Evolutionary conservation across 495 filamentous ascomycete species (phyloP).

Genomic region (Alectoria sarmentosa): DNA sequence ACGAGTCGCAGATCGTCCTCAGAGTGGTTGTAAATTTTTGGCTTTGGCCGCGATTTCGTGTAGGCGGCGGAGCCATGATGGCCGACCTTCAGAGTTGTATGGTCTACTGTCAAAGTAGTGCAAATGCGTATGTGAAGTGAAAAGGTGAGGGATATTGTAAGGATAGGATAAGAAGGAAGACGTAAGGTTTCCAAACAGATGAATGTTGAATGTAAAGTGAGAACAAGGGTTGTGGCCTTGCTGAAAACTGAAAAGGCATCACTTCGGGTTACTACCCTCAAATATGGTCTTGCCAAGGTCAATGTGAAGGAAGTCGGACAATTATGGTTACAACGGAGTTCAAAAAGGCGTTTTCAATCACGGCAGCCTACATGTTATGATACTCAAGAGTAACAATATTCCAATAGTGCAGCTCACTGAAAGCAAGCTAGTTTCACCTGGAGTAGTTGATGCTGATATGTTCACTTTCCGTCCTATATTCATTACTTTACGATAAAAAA

Average conservation of each 20-base stretch:
- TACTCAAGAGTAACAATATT: too few species aligned
- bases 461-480: too few species aligned
- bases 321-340: not conserved
- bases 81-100: not conserved
- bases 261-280: not conserved
- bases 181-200: not conserved
- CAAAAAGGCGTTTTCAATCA: not conserved
- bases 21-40: slow-evolving; percentile 21
- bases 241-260: not conserved
- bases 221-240: not conserved
- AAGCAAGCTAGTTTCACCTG: too few species aligned
- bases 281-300: not conserved
- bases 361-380: not conserved
- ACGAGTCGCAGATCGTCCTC: slow-evolving; percentile 22
- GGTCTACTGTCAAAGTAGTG: not conserved
- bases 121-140: not conserved
- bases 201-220: not conserved
- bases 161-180: not conserved
- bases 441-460: too few species aligned
- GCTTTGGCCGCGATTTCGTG: slow-evolving; percentile 7
- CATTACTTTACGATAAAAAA: too few species aligned
- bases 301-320: not conserved
- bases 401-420: too few species aligned
- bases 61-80: not conserved
- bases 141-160: not conserved